Evolutionary conservation across 345 rosid species (phyloP).

Genomic region (Eucalyptus paniculata): DNA sequence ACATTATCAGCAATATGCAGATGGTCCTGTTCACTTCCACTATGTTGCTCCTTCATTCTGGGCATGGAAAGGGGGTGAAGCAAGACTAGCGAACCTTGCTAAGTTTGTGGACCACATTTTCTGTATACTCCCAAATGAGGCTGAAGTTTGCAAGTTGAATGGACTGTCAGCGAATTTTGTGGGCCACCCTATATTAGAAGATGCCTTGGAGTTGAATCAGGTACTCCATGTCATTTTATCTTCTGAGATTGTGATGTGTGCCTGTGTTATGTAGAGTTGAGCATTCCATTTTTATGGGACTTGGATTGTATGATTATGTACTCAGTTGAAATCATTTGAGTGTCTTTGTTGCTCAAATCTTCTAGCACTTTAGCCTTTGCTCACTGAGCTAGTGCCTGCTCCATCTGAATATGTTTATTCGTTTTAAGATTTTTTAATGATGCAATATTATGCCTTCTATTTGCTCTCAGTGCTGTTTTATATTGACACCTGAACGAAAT

Average conservation of each 20-base stretch:
- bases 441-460: not conserved
- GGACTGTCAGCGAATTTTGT: constrained; percentile 75
- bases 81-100: constrained; percentile 53
- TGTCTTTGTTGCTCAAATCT: not conserved
- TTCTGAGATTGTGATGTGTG: not conserved
- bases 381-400: not conserved
- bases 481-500: not conserved
- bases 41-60: constrained; percentile 94
- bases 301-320: not conserved
- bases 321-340: not conserved
- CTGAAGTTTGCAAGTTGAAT: constrained; percentile 37
- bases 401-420: not conserved
- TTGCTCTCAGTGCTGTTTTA: not conserved
- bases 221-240: constrained; percentile 14
- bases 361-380: not conserved
- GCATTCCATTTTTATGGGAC: not conserved
- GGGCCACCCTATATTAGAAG: constrained; percentile 87
- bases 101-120: constrained; percentile 77
- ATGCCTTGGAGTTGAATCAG: constrained; percentile 37
- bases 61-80: constrained; percentile 98
- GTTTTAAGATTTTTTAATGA: not conserved
- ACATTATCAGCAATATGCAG: constrained; percentile 13
- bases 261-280: not conserved
- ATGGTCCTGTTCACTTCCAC: constrained; percentile 56
- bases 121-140: constrained; percentile 88